Evolutionary conservation across 768 basidiomycete species (phyloP).

Genomic region (Panaeolus cyanescens): DNA sequence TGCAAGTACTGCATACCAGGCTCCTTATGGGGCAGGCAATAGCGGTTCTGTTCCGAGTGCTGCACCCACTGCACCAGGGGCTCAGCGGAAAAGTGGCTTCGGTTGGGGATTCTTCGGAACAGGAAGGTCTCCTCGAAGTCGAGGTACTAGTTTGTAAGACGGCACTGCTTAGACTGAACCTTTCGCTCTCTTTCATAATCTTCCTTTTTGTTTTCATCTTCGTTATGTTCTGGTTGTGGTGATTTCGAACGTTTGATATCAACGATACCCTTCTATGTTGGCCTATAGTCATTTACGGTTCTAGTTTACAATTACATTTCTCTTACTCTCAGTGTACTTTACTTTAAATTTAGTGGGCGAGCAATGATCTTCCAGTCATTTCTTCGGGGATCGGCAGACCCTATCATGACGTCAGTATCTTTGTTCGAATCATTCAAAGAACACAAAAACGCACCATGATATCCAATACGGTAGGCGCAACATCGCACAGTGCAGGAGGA

Average conservation of each 20-base stretch:
- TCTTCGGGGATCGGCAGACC: conserved; percentile 72
- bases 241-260: background rate
- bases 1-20: background rate
- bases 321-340: background rate
- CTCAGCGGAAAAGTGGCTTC: background rate
- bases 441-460: conserved; percentile 50
- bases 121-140: background rate
- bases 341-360: conserved; percentile 26
- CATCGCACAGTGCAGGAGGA: conserved; percentile 88
- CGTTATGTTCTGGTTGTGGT: background rate
- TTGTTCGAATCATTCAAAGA: background rate
- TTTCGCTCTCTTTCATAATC: background rate
- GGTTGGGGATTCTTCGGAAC: background rate
- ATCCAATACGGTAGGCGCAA: conserved; percentile 86
- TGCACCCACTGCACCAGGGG: background rate
- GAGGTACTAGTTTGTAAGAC: background rate
- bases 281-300: background rate
- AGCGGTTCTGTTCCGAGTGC: background rate
- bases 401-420: conserved; percentile 23
- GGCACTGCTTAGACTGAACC: background rate
- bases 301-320: background rate
- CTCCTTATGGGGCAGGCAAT: background rate
- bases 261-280: background rate
- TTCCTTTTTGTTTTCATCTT: background rate
- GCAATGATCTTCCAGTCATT: conserved; percentile 63